Evolutionary conservation across 352 stramenopile genomes (phyloP).

Genomic region (Phytophthora fragariaefolia): DNA sequence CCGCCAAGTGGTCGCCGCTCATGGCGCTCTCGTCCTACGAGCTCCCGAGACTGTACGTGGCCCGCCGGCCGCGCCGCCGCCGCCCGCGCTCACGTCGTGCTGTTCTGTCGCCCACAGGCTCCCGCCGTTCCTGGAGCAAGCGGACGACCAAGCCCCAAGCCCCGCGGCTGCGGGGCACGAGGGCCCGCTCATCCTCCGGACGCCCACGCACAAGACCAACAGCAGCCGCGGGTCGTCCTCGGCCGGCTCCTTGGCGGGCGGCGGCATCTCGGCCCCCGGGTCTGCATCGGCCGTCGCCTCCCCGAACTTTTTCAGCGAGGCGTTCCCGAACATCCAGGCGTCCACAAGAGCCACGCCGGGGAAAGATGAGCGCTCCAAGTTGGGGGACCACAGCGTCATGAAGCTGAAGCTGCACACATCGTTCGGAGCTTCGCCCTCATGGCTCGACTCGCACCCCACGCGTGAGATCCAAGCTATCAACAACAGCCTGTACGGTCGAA

Average conservation of each 20-base stretch:
- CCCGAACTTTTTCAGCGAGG: conserved; percentile 43
- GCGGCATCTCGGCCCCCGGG: conserved; percentile 41
- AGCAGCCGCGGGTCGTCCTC: conserved; percentile 16
- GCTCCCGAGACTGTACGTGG: conserved; percentile 73
- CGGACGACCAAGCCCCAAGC: conserved; percentile 14
- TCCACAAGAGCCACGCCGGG: conserved; percentile 78
- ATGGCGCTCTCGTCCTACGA: conserved; percentile 57
- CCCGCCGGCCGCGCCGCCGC: background rate
- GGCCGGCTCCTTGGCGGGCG: conserved; percentile 29
- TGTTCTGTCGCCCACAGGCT: conserved; percentile 41
- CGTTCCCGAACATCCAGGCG: conserved; percentile 84
- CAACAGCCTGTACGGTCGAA: conserved; percentile 71
- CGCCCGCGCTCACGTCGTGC: conserved; percentile 15
- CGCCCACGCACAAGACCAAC: conserved; percentile 13
- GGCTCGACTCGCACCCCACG: conserved; percentile 47
- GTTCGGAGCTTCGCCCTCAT: conserved; percentile 49
- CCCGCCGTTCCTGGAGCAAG: conserved; percentile 55
- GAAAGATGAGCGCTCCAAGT: conserved; percentile 65
- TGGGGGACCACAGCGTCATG: conserved; percentile 69
- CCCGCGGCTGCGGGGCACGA: background rate
- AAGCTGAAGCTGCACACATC: conserved; percentile 80
- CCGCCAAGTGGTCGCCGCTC: conserved; percentile 66
- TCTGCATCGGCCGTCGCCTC: conserved; percentile 37
- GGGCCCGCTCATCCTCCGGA: conserved; percentile 17
- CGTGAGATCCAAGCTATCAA: conserved; percentile 85